Evolutionary conservation across 2,329 filamentous ascomycete genomes (phyloP).

Genomic region (Stenocarpella maydis): DNA sequence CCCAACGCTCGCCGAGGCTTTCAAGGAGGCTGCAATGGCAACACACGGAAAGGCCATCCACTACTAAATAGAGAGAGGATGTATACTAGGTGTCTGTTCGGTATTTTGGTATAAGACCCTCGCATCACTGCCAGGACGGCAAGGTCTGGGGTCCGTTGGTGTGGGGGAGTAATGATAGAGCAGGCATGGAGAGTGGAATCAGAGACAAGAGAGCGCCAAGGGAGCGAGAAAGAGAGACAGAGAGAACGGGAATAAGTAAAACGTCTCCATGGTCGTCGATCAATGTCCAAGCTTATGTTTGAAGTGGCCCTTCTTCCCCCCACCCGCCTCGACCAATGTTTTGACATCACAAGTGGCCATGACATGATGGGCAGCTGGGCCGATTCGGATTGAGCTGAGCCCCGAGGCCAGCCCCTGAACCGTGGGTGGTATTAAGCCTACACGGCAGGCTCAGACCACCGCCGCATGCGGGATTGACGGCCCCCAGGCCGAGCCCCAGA

Average conservation of each 20-base stretch:
- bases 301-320: neutral
- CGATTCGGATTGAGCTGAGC: constrained; percentile 1
- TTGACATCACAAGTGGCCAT: constrained; percentile 13
- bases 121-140: constrained; percentile 19
- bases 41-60: constrained; percentile 96
- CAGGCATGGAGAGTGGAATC: neutral
- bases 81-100: constrained; percentile 27
- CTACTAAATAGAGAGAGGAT: constrained; percentile 65
- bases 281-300: constrained; percentile 6
- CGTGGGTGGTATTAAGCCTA: neutral
- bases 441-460: constrained; percentile 5
- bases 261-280: neutral
- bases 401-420: neutral
- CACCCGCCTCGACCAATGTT: neutral
- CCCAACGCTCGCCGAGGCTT: constrained; percentile 93
- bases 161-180: constrained; percentile 34
- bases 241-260: constrained; percentile 15
- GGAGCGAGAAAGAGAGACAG: neutral
- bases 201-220: neutral
- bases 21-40: constrained; percentile 99
- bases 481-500: constrained; percentile 7
- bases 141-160: constrained; percentile 14
- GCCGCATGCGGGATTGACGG: neutral
- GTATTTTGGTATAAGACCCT: constrained; percentile 22
- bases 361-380: constrained; percentile 26